Percentiles rank a stretch among this genome's conserved stretches.
Evolutionary conservation across 2,329 filamentous ascomycete genomes (phyloP).

Genomic region (Lecanicillium sp.): DNA sequence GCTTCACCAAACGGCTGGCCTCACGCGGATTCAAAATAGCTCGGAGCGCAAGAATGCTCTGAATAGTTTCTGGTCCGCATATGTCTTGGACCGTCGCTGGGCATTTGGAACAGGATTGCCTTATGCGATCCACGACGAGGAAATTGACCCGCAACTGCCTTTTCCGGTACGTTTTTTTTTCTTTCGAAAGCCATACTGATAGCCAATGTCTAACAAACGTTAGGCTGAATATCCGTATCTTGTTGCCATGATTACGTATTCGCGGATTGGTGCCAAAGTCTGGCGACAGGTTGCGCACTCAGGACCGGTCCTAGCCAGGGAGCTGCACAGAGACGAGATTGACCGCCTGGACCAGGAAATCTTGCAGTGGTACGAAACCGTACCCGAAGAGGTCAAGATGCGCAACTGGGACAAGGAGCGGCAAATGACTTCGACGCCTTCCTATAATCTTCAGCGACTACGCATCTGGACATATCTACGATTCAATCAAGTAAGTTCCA

Average conservation of each 20-base stretch:
- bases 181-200: background rate
- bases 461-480: slow-evolving; percentile 80
- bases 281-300: slow-evolving; percentile 73
- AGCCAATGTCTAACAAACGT: slow-evolving; percentile 13
- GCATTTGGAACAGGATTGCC: slow-evolving; percentile 85
- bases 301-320: slow-evolving; percentile 51
- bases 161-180: slow-evolving; percentile 57
- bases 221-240: slow-evolving; percentile 60
- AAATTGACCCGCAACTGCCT: slow-evolving; percentile 73
- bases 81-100: slow-evolving; percentile 80
- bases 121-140: slow-evolving; percentile 76
- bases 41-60: slow-evolving; percentile 60
- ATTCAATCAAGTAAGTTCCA: slow-evolving; percentile 60
- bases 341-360: slow-evolving; percentile 77
- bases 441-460: slow-evolving; percentile 63
- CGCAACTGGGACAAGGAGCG: slow-evolving; percentile 51
- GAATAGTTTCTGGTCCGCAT: slow-evolving; percentile 78
- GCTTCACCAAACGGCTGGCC: slow-evolving; percentile 69
- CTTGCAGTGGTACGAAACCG: slow-evolving; percentile 74
- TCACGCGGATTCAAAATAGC: slow-evolving; percentile 61
- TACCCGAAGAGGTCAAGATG: slow-evolving; percentile 53
- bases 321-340: slow-evolving; percentile 66
- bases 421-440: slow-evolving; percentile 45
- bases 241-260: slow-evolving; percentile 78
- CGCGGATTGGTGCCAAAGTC: slow-evolving; percentile 74